phyloP scores from a whole-genome alignment of 495 filamentous ascomycete genomes.

The Lepidopterella palustris region DNA sequence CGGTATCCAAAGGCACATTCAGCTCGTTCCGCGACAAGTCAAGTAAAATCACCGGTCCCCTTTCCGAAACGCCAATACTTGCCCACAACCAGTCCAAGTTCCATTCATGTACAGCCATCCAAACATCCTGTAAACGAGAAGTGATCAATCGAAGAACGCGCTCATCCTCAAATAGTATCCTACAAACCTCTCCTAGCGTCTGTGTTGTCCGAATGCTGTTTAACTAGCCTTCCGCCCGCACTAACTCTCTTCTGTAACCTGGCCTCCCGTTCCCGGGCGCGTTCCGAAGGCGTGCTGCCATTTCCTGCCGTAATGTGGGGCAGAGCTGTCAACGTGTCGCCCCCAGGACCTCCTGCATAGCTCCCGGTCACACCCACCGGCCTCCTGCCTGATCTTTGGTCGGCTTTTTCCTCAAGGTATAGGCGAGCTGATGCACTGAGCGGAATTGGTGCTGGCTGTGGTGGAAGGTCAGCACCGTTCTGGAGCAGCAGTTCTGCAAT shows the following conservation, averaged over 20 bases:
- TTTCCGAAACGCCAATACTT: neutral
- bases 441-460: slow-evolving; percentile 63
- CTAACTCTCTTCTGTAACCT: slow-evolving; percentile 30
- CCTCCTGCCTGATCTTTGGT: slow-evolving; percentile 30
- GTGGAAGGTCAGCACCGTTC: slow-evolving; percentile 85
- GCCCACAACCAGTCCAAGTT: neutral
- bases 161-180: neutral
- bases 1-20: slow-evolving; percentile 1
- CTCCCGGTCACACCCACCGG: slow-evolving; percentile 2
- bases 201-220: slow-evolving; percentile 12
- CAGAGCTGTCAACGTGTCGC: slow-evolving; percentile 29
- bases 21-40: neutral
- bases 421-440: slow-evolving; percentile 67
- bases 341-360: slow-evolving; percentile 6
- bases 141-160: neutral
- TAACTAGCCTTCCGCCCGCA: slow-evolving; percentile 29
- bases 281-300: slow-evolving; percentile 27
- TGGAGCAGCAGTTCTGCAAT: slow-evolving; percentile 89
- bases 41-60: neutral
- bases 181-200: slow-evolving; percentile 23
- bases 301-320: slow-evolving; percentile 30
- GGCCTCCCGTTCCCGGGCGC: slow-evolving; percentile 28
- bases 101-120: neutral
- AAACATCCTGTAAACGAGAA: neutral
- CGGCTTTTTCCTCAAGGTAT: slow-evolving; percentile 77